These are phyloP conservation scores for Groenewaldozyma tartarivorans DNA, from an alignment of 805 yeast genomes.

Conservation along the genomic window DNA sequence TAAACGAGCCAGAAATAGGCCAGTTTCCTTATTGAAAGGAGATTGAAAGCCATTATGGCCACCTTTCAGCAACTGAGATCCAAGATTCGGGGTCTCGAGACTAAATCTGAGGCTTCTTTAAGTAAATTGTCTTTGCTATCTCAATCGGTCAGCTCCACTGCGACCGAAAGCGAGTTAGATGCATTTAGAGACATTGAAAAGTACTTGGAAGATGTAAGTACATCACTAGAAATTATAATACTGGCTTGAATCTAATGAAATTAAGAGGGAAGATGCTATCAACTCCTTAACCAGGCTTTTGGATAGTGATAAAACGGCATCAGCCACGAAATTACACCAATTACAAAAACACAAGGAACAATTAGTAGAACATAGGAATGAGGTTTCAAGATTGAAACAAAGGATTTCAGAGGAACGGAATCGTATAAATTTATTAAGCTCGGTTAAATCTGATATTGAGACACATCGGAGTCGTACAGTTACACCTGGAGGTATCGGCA, in stretches of 20 bases:
- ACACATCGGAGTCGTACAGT: constrained; percentile 37
- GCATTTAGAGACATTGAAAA: constrained; percentile 41
- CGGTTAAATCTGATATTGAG: constrained; percentile 73
- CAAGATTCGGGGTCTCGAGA: constrained; percentile 60
- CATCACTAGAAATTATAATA: too few relatives aligned
- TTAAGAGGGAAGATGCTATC: constrained; percentile 47
- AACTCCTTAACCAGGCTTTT: constrained; percentile 42
- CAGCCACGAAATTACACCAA: constrained; percentile 73
- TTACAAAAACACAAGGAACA: constrained; percentile 73
- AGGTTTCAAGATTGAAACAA: constrained; percentile 48
- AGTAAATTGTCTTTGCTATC: constrained; percentile 47
- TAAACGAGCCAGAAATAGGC: too few relatives aligned
- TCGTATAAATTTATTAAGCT: constrained; percentile 59
- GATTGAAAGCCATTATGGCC: constrained; percentile 23
- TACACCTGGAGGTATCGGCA: constrained; percentile 13
- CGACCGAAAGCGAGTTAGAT: constrained; percentile 40
- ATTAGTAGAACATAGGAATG: constrained; percentile 57
- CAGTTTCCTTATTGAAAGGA: too few relatives aligned
- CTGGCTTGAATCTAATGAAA: too few relatives aligned
- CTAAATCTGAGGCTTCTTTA: constrained; percentile 49
- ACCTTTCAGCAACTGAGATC: constrained; percentile 61
- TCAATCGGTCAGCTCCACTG: constrained; percentile 38
- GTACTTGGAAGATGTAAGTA: constrained; percentile 33
- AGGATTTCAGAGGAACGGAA: constrained; percentile 66
- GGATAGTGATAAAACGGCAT: constrained; percentile 46